A percentile compares a stretch with the other conserved stretches of the same genome.
Conservation (phyloP, 768 basidiomycete genomes). For the Amanita rubescens region DNA sequence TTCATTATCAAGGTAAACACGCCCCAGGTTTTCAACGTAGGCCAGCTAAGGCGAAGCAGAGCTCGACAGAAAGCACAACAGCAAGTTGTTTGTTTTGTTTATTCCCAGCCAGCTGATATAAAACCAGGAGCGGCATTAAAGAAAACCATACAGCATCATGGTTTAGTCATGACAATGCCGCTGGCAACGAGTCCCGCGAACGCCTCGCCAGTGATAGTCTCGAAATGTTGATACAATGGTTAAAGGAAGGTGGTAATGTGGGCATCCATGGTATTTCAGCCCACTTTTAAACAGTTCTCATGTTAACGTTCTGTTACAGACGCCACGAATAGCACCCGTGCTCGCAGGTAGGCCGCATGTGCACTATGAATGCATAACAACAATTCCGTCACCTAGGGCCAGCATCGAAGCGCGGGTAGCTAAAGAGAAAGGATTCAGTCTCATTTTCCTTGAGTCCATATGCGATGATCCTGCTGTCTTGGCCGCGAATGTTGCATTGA, state of each 20-base stretch:
- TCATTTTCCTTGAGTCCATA: constrained; percentile 92
- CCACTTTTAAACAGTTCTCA: background rate
- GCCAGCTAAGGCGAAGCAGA: constrained; percentile 83
- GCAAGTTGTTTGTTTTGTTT: constrained; percentile 29
- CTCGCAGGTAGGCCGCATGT: constrained; percentile 45
- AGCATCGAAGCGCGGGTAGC: constrained; percentile 80
- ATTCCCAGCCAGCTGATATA: background rate
- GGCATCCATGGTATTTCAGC: constrained; percentile 82
- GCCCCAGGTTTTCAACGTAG: constrained; percentile 93
- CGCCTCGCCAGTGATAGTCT: constrained; percentile 84
- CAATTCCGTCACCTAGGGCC: constrained; percentile 38
- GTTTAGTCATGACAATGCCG: constrained; percentile 80
- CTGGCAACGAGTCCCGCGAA: constrained; percentile 74
- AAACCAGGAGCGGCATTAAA: constrained; percentile 63
- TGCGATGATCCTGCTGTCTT: constrained; percentile 94
- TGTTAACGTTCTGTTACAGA: constrained; percentile 39
- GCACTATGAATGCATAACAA: background rate
- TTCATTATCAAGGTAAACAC: background rate
- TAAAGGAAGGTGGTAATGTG: constrained; percentile 93
- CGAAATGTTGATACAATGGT: constrained; percentile 92
- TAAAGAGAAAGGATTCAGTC: constrained; percentile 77
- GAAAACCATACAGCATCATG: constrained; percentile 89
- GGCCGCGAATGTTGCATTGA: constrained; percentile 92
- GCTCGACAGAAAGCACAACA: constrained; percentile 74
- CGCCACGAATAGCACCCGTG: constrained; percentile 88